phyloP scores from a whole-genome alignment of 2,329 filamentous ascomycete genomes.

The Bimuria novae-zelandiae region DNA sequence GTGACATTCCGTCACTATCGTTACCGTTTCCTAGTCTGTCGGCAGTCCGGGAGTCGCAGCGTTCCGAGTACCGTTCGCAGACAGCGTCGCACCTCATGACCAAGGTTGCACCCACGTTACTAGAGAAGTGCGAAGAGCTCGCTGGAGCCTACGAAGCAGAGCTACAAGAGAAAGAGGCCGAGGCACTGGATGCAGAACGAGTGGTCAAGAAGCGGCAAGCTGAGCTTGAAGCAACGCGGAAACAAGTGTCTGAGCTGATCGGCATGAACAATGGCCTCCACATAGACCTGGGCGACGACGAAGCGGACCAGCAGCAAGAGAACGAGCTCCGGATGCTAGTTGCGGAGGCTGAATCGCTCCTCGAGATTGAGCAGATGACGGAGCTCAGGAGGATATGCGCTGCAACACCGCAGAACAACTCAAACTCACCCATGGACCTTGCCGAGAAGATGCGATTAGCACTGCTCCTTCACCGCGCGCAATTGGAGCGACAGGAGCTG shows the following conservation, averaged over 20 bases:
- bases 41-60: slow-evolving; percentile 29
- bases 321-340: slow-evolving; percentile 44
- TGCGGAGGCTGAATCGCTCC: slow-evolving; percentile 48
- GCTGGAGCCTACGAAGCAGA: slow-evolving; percentile 70
- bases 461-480: slow-evolving; percentile 60
- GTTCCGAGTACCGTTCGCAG: slow-evolving; percentile 46
- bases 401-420: slow-evolving; percentile 23
- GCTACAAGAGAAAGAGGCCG: slow-evolving; percentile 70
- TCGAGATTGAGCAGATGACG: slow-evolving; percentile 51
- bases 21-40: slow-evolving; percentile 30
- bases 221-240: slow-evolving; percentile 66
- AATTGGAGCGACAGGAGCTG: slow-evolving; percentile 64
- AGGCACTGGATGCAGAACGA: slow-evolving; percentile 52
- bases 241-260: slow-evolving; percentile 62
- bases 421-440: slow-evolving; percentile 48
- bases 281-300: slow-evolving; percentile 43
- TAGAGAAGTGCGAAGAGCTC: slow-evolving; percentile 50
- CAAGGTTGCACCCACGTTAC: slow-evolving; percentile 63
- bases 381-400: slow-evolving; percentile 43
- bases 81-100: slow-evolving; percentile 64
- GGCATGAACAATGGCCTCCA: slow-evolving; percentile 31
- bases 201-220: slow-evolving; percentile 64
- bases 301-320: slow-evolving; percentile 38
- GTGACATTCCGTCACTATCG: slow-evolving; percentile 22
- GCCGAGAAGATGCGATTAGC: slow-evolving; percentile 62